A percentile compares a stretch with the other conserved stretches of the same genome.
Conservation (phyloP, 2,329 filamentous ascomycete species). For the Talaromyces sp. region DNA sequence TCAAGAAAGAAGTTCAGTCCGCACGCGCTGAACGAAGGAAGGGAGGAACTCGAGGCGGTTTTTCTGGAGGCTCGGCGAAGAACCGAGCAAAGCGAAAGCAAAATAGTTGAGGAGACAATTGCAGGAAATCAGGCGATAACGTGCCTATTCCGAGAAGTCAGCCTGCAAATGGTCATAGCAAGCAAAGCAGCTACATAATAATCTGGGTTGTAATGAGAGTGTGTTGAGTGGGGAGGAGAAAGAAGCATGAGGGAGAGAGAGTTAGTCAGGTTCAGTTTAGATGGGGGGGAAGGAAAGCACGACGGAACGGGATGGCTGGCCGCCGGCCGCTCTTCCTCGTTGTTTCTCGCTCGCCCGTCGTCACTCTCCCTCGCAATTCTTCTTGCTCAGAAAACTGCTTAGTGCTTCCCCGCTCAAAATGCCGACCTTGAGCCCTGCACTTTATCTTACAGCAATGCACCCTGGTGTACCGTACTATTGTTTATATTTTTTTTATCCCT, state of each 20-base stretch:
- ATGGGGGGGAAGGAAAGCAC: slow-evolving; percentile 29
- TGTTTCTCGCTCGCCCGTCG: background rate
- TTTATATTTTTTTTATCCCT: background rate
- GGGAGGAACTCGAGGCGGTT: slow-evolving; percentile 19
- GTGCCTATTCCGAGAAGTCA: slow-evolving; percentile 25
- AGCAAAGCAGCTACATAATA: slow-evolving; percentile 44
- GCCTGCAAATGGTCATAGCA: slow-evolving; percentile 31
- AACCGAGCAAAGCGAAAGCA: slow-evolving; percentile 21
- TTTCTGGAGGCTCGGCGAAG: slow-evolving; percentile 16
- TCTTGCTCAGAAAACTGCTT: slow-evolving; percentile 7
- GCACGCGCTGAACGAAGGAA: slow-evolving; percentile 26
- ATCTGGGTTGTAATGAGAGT: slow-evolving; percentile 23
- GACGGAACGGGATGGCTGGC: slow-evolving; percentile 26
- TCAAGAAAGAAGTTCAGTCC: slow-evolving; percentile 20
- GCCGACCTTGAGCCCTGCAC: background rate
- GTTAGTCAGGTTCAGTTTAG: background rate
- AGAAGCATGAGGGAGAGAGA: slow-evolving; percentile 27
- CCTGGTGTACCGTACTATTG: background rate
- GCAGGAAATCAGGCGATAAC: slow-evolving; percentile 22
- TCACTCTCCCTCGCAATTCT: slow-evolving; percentile 1
- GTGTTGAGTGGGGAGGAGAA: slow-evolving; percentile 31
- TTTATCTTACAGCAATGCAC: background rate
- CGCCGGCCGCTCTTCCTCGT: background rate
- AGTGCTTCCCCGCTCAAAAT: slow-evolving; percentile 19
- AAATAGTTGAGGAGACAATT: slow-evolving; percentile 22